A percentile compares a stretch with the other conserved stretches of the same genome.
phyloP scores from a whole-genome alignment of 2,329 filamentous ascomycete genomes.

The Stemphylium beticola region DNA sequence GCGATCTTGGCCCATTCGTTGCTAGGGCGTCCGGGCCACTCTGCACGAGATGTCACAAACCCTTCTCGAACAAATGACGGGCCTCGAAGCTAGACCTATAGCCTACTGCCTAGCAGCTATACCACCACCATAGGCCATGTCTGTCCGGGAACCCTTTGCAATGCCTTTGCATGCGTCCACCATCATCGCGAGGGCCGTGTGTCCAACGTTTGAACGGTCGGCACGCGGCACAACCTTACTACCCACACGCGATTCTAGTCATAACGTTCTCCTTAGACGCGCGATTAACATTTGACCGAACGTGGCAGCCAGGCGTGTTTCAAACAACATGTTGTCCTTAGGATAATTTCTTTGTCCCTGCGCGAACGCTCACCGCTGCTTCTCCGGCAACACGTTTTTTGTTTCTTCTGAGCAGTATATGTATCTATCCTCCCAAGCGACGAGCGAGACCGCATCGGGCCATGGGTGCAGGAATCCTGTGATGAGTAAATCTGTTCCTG shows the following conservation, averaged over 20 bases:
- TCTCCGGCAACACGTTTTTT: not conserved
- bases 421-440: not conserved
- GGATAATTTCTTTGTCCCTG: not conserved
- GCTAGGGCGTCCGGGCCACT: constrained; percentile 18
- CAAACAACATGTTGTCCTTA: not conserved
- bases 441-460: not conserved
- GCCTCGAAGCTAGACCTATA: constrained; percentile 5
- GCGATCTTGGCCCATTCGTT: constrained; percentile 13
- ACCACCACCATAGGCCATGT: not conserved
- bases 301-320: no score
- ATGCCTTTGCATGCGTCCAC: not conserved
- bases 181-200: not conserved
- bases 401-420: not conserved
- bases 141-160: not conserved
- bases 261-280: not conserved
- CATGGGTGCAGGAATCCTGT: not conserved
- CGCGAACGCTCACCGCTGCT: constrained; percentile 11
- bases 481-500: constrained; percentile 8
- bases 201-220: not conserved
- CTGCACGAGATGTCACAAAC: constrained; percentile 21
- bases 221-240: not conserved
- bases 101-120: not conserved
- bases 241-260: not conserved
- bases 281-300: not conserved
- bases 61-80: constrained; percentile 14